Percentiles rank a stretch among this genome's conserved stretches.
Evolutionary conservation across 768 basidiomycete species (phyloP).

Genomic region (Leccinum variicolor): DNA sequence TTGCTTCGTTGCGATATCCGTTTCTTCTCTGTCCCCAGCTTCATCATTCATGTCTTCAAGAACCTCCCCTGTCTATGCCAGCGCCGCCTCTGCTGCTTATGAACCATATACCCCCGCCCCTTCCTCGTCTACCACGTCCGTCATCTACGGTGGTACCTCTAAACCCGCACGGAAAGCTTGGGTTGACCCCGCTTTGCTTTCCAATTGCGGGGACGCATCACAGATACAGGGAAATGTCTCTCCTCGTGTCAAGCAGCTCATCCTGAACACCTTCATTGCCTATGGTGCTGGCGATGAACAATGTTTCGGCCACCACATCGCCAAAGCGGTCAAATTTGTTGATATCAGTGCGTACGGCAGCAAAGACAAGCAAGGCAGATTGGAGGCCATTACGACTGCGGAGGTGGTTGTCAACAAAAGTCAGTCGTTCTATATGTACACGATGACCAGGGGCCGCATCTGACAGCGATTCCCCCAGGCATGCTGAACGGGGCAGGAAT

Average conservation of each 20-base stretch:
- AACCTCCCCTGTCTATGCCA: conserved; percentile 24
- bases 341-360: conserved; percentile 52
- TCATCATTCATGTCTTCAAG: conserved; percentile 25
- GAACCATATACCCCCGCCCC: conserved; percentile 22
- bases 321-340: conserved; percentile 56
- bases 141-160: conserved; percentile 21
- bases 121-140: conserved; percentile 24
- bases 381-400: conserved; percentile 60
- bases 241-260: conserved; percentile 60
- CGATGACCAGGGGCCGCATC: neutral
- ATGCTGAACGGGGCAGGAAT: conserved; percentile 77
- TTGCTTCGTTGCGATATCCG: conserved; percentile 1
- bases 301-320: conserved; percentile 60
- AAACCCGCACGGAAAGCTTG: conserved; percentile 40
- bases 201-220: conserved; percentile 54
- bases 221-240: conserved; percentile 63
- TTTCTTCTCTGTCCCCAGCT: conserved; percentile 1
- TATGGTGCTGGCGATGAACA: conserved; percentile 69
- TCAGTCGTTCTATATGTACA: conserved; percentile 26
- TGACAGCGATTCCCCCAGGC: conserved; percentile 34
- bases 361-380: conserved; percentile 44
- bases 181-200: conserved; percentile 64
- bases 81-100: conserved; percentile 27
- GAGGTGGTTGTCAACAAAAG: conserved; percentile 64
- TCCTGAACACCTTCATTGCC: conserved; percentile 60